These are phyloP conservation scores for Trichophyton schoenleinii DNA, from an alignment of 2,329 filamentous ascomycete species.

Conservation along the genomic window DNA sequence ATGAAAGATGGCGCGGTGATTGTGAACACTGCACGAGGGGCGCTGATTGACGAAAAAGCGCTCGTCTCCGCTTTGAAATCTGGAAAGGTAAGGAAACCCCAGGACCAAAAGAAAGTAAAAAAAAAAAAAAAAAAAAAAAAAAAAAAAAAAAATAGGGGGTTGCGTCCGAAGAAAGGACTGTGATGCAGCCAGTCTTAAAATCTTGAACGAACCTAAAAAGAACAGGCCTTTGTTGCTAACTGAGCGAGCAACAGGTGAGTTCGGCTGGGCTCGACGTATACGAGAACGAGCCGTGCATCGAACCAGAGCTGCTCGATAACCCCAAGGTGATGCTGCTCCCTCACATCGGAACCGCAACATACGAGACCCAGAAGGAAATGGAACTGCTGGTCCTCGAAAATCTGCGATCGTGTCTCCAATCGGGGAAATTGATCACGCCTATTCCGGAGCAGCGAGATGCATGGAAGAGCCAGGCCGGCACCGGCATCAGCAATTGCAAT, in stretches of 20 bases:
- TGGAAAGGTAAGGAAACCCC: conserved; percentile 26
- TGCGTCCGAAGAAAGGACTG: not conserved
- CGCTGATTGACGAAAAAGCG: conserved; percentile 33
- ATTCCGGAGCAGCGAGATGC: conserved; percentile 46
- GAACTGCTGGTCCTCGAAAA: conserved; percentile 48
- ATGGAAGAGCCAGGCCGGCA: conserved; percentile 9
- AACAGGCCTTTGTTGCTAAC: not conserved
- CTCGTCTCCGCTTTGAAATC: conserved; percentile 34
- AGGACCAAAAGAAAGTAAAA: not conserved
- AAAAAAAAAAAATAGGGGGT: not conserved
- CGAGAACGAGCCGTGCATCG: conserved; percentile 34
- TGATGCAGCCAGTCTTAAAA: conserved; percentile 1
- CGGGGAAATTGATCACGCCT: conserved; percentile 46
- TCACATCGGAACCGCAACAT: conserved; percentile 48
- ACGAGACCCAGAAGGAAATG: conserved; percentile 51
- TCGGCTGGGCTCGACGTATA: conserved; percentile 37
- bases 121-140: not conserved
- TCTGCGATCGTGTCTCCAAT: conserved; percentile 43
- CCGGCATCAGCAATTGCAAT: not conserved
- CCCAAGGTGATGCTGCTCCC: conserved; percentile 42
- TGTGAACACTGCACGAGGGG: conserved; percentile 25
- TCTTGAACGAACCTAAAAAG: not conserved
- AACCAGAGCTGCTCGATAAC: conserved; percentile 37
- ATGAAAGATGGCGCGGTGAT: conserved; percentile 27
- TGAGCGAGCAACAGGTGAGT: conserved; percentile 20